A percentile compares a stretch with the other conserved stretches of the same genome.
phyloP scores from a whole-genome alignment of 768 basidiomycete species.

The Sarcomyxa edulis region DNA sequence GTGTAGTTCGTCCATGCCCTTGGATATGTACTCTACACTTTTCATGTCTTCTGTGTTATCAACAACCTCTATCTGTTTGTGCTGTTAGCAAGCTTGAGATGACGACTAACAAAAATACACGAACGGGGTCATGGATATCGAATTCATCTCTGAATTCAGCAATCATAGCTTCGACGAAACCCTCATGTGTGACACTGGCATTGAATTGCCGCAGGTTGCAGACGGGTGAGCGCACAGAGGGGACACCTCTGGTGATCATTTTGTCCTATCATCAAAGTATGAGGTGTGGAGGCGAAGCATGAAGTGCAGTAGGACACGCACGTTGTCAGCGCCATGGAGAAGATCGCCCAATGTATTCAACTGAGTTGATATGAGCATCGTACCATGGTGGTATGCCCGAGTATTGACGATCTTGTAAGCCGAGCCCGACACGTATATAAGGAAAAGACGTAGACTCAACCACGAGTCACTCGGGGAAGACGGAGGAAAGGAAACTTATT shows the following conservation, averaged over 20 bases:
- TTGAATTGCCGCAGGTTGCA: conserved; percentile 67
- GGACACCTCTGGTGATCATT: conserved; percentile 81
- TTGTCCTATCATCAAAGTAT: conserved; percentile 43
- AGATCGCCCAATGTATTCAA: conserved; percentile 70
- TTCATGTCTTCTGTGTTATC: conserved; percentile 40
- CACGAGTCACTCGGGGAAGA: too few species aligned
- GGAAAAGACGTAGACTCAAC: too few species aligned
- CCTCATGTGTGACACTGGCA: conserved; percentile 52
- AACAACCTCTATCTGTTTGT: conserved; percentile 31
- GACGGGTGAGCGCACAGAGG: conserved; percentile 90
- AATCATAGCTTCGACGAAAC: conserved; percentile 66
- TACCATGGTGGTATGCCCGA: conserved; percentile 96
- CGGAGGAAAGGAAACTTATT: conserved; percentile 73
- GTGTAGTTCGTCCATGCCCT: conserved; percentile 69
- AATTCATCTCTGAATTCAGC: conserved; percentile 62
- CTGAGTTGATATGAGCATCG: conserved; percentile 89
- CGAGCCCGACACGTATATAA: conserved; percentile 84
- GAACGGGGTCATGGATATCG: conserved; percentile 24
- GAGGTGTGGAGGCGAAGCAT: background rate
- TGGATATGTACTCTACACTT: conserved; percentile 52
- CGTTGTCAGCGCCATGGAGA: conserved; percentile 58
- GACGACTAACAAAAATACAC: conserved; percentile 1
- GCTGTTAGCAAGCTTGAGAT: background rate
- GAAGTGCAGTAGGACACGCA: conserved; percentile 20
- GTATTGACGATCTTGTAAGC: conserved; percentile 93